Base-by-base conservation (phyloP, 345 rosid species). In the Rhizophora mangle region DNA sequence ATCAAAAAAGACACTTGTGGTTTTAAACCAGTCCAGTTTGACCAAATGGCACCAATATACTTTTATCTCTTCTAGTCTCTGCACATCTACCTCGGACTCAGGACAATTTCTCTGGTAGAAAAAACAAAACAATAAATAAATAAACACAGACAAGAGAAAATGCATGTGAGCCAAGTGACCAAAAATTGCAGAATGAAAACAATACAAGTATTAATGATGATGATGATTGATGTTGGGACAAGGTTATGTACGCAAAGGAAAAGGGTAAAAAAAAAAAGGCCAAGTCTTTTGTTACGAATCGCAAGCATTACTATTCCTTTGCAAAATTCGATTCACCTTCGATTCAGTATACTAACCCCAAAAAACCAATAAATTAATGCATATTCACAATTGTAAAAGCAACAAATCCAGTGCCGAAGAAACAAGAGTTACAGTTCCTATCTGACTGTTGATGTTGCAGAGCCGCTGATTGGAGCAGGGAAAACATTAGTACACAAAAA, bases 241-340 rank as follows among this genome's bases (percentile, higher is more conserved):
- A 30, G 72, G 77, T 20, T 72, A 71, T 59, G 72, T 69, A 66
- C 36, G 69, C 74, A 70, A 72, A 62, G 72, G 32, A 63, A 71
- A 70, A 66, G 66, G 49, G 71, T 37, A 71, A 22, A 32, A 24
- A 24, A 24, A 24, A 24, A 69, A 72, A 63, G 65, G 36, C 52
- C 55, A 32, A 65, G 63, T 60, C 68, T 76, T 32, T 82, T 63
- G 75, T 73, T 64, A 68, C 76, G 34, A 51, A 60, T 64, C 55
- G 73, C 86, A 79, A 84, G 81, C 80, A 71, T 72, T 71, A 78
- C 81, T 69, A 72, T 74, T 83, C 78, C 75, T 80, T 70, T 31
- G 81, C 77, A 77, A 78, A 65, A 22, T 27, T 62, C 36, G 57
- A 34, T 65, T 75, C 69, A 76, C 79, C 80, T 78, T 65, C 55